These are phyloP conservation scores for Prunus mira DNA, from an alignment of 306 rosid genomes.

Conservation along the genomic window DNA sequence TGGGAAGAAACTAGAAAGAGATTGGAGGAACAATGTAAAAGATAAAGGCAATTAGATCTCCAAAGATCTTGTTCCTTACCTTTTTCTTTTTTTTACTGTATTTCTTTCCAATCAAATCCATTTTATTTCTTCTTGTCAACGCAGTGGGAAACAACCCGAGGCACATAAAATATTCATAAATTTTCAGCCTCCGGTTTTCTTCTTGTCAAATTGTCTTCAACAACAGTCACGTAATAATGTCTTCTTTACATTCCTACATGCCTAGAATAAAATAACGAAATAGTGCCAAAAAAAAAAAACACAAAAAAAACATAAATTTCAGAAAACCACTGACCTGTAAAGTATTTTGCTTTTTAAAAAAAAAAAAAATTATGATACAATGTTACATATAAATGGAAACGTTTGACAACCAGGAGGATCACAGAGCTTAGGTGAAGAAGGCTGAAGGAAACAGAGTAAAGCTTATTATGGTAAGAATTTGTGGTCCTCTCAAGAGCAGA, in stretches of 20 bases:
- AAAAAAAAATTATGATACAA: neutral
- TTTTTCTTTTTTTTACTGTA: neutral
- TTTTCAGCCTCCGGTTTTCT: slow-evolving; percentile 27
- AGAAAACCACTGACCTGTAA: neutral
- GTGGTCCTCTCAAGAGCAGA: slow-evolving; percentile 9
- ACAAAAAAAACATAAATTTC: neutral
- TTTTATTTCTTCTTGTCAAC: slow-evolving; percentile 45
- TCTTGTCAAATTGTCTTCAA: slow-evolving; percentile 6
- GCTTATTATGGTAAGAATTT: neutral
- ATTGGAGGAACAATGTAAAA: slow-evolving; percentile 30
- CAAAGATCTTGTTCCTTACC: slow-evolving; percentile 21
- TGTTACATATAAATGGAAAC: neutral
- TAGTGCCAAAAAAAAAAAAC: neutral
- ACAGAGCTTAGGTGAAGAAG: neutral
- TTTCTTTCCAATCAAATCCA: slow-evolving; percentile 11
- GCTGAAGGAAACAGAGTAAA: neutral
- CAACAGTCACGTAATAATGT: neutral
- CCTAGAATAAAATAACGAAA: neutral
- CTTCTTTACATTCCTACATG: neutral
- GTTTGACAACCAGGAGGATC: too few species aligned
- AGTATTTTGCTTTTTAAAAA: neutral
- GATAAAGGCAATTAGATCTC: slow-evolving; percentile 29
- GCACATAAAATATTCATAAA: slow-evolving; percentile 30
- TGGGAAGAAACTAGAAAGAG: slow-evolving; percentile 22
- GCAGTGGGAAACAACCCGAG: slow-evolving; percentile 53